Evolutionary conservation across 495 filamentous ascomycete genomes (phyloP).

Genomic region (Aspergillus bridgeri): DNA sequence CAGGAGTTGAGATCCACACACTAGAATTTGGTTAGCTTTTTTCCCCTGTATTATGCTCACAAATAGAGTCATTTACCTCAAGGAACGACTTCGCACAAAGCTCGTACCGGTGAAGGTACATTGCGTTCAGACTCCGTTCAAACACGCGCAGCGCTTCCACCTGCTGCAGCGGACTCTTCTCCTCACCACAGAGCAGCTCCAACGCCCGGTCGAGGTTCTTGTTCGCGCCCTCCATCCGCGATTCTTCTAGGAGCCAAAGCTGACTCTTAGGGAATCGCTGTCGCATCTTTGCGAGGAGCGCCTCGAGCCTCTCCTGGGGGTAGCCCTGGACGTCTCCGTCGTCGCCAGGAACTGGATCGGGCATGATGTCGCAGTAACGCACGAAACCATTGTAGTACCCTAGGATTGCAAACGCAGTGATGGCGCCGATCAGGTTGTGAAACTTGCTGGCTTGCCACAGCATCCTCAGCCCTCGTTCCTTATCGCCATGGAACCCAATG

Average conservation of each 20-base stretch:
- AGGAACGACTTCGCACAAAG: conserved; percentile 71
- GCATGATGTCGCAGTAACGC: conserved; percentile 84
- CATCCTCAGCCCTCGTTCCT: conserved; percentile 75
- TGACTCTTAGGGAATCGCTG: conserved; percentile 73
- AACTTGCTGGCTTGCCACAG: conserved; percentile 91
- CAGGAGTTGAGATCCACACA: conserved; percentile 87
- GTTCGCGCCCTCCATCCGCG: conserved; percentile 69
- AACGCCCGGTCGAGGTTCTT: conserved; percentile 66
- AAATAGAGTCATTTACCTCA: conserved; percentile 37
- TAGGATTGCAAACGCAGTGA: conserved; percentile 76
- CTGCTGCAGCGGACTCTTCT: conserved; percentile 77
- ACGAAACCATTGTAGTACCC: conserved; percentile 85
- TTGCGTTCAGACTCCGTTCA: conserved; percentile 73
- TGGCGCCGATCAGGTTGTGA: conserved; percentile 84
- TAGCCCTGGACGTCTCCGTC: conserved; percentile 61
- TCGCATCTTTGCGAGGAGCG: conserved; percentile 72
- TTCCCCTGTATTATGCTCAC: neutral
- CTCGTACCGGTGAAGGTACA: conserved; percentile 74
- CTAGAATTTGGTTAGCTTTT: conserved; percentile 18
- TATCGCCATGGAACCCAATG: conserved; percentile 89
- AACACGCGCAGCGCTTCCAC: conserved; percentile 77
- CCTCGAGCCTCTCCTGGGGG: conserved; percentile 64
- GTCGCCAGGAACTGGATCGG: conserved; percentile 48
- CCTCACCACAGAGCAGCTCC: conserved; percentile 52
- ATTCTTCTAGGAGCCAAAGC: conserved; percentile 89